Evolutionary conservation across 352 stramenopile genomes (phyloP).

Genomic region (Thraustochytrium sp.): DNA sequence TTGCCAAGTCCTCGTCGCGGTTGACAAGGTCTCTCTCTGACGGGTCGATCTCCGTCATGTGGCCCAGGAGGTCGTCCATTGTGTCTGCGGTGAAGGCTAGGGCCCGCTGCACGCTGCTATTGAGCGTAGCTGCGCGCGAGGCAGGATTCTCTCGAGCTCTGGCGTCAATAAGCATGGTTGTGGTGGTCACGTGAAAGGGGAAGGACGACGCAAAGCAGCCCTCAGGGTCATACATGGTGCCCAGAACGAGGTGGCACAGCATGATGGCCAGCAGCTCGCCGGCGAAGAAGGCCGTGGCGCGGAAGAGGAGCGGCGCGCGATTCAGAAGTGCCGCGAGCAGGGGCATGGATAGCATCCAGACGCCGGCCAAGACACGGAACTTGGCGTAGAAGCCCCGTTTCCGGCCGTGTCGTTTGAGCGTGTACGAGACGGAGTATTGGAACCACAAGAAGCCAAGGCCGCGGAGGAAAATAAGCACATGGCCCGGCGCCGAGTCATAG

Average conservation of each 20-base stretch:
- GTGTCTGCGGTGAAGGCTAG: neutral
- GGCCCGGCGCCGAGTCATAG: neutral
- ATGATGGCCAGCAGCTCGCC: neutral
- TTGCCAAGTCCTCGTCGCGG: neutral
- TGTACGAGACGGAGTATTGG: neutral
- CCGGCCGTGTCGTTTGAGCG: neutral
- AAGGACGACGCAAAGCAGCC: neutral
- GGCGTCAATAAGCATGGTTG: neutral
- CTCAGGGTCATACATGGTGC: neutral
- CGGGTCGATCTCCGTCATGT: neutral
- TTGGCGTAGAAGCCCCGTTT: slow-evolving; percentile 6
- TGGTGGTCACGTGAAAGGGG: neutral
- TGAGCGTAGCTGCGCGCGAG: neutral
- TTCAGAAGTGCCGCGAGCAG: neutral
- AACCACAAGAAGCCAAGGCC: neutral
- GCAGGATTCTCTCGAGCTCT: neutral
- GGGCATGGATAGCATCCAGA: slow-evolving; percentile 4
- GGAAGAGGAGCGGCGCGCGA: neutral
- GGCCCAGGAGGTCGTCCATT: neutral
- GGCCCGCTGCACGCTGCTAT: neutral
- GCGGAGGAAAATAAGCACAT: neutral
- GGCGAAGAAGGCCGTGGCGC: neutral
- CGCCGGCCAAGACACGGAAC: neutral
- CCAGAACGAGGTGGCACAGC: neutral
- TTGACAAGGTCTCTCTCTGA: neutral